Conservation (phyloP, 1,284 basidiomycete genomes). For the Neonothopanus nambi region DNA sequence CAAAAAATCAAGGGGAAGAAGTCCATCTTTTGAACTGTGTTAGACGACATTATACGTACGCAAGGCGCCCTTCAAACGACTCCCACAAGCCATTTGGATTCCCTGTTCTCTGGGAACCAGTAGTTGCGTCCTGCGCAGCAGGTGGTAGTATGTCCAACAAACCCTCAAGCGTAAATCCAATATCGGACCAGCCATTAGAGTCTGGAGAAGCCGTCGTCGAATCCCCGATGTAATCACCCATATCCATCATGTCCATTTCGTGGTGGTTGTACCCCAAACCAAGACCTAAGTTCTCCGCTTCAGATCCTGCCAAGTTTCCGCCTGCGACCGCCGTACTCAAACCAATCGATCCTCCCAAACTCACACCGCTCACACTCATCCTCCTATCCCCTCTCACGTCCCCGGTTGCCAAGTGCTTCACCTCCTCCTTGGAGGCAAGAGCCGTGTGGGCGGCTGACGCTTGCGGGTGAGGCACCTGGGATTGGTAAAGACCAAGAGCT, state of each 20-base stretch:
- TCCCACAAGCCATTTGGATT: constrained; percentile 23
- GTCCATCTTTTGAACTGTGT: neutral
- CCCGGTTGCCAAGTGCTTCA: constrained; percentile 1
- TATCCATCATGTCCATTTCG: constrained; percentile 11
- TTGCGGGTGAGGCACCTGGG: constrained; percentile 1
- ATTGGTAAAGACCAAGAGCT: constrained; percentile 22
- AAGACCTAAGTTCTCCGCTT: neutral
- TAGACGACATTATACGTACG: constrained; percentile 1
- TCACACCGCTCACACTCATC: constrained; percentile 7
- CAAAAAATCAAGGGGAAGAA: constrained; percentile 5
- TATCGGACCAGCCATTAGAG: constrained; percentile 5
- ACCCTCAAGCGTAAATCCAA: constrained; percentile 10
- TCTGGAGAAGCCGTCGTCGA: constrained; percentile 6
- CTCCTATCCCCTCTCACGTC: constrained; percentile 8
- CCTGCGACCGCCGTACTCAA: neutral
- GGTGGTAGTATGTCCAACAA: constrained; percentile 8
- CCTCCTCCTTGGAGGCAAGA: constrained; percentile 7
- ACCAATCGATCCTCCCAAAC: constrained; percentile 8
- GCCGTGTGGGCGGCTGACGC: constrained; percentile 2
- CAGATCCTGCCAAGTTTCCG: neutral
- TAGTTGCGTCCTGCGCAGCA: constrained; percentile 1
- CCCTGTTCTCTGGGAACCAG: constrained; percentile 31
- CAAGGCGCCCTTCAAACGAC: constrained; percentile 8
- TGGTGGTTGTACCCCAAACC: constrained; percentile 3
- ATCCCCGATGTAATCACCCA: constrained; percentile 10